Percentiles rank a stretch among this genome's conserved stretches.
These are phyloP conservation scores for Irpex sp. DNA, from an alignment of 1,284 basidiomycete genomes.

Conservation along the genomic window DNA sequence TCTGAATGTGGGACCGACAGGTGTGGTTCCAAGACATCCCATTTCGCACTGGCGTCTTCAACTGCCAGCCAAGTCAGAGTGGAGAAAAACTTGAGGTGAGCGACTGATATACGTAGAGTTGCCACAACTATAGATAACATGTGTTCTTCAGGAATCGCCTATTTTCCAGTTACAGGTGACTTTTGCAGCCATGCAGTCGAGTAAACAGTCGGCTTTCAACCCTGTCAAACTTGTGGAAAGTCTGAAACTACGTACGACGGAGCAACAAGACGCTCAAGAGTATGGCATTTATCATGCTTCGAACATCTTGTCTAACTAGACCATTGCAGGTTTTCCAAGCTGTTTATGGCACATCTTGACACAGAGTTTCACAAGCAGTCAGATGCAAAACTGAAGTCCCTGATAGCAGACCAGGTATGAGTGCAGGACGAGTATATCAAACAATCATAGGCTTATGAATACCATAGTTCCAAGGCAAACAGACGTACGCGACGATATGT, in stretches of 20 bases:
- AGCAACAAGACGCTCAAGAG: slow-evolving; percentile 96
- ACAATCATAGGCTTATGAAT: slow-evolving; percentile 1
- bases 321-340: slow-evolving; percentile 79
- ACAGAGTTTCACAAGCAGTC: slow-evolving; percentile 79
- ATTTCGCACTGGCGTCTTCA: slow-evolving; percentile 57
- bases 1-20: slow-evolving; percentile 24
- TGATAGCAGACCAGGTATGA: slow-evolving; percentile 68
- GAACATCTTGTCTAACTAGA: slow-evolving; percentile 12
- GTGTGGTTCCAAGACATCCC: slow-evolving; percentile 61
- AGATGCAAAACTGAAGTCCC: slow-evolving; percentile 52
- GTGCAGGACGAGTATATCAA: neutral
- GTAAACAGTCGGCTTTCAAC: slow-evolving; percentile 69
- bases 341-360: slow-evolving; percentile 87
- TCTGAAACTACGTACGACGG: slow-evolving; percentile 70
- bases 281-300: slow-evolving; percentile 33
- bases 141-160: slow-evolving; percentile 53
- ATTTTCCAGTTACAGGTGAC: slow-evolving; percentile 73
- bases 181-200: slow-evolving; percentile 79
- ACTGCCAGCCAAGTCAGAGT: slow-evolving; percentile 48
- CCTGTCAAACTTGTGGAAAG: slow-evolving; percentile 81
- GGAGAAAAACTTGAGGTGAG: slow-evolving; percentile 52
- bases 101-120: neutral
- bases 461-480: slow-evolving; percentile 78
- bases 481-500: slow-evolving; percentile 79
- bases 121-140: neutral